A percentile compares a stretch with the other conserved stretches of the same genome.
These are phyloP conservation scores for Penicillium sumatraense DNA, from an alignment of 2,329 filamentous ascomycete genomes.

Conservation along the genomic window DNA sequence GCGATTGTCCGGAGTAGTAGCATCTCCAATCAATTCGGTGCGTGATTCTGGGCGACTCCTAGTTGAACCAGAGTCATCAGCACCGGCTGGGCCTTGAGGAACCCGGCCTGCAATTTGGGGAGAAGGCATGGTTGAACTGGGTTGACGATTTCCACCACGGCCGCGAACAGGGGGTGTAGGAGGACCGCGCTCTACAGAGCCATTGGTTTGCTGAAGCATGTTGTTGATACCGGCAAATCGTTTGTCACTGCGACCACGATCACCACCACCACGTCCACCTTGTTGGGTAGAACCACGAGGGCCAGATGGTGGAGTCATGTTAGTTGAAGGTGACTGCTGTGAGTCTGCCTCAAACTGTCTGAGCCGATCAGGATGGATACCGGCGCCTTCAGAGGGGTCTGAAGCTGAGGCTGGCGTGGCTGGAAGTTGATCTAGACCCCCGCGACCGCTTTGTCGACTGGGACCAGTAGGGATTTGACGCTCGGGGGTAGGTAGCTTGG, in stretches of 20 bases:
- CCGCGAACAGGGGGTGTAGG: constrained; percentile 45
- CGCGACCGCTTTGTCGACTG: constrained; percentile 42
- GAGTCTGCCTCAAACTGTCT: constrained; percentile 44
- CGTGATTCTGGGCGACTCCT: constrained; percentile 36
- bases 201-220: constrained; percentile 50
- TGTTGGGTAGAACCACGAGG: constrained; percentile 46
- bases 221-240: constrained; percentile 53
- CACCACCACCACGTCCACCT: constrained; percentile 42
- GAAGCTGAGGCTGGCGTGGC: constrained; percentile 35
- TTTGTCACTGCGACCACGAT: constrained; percentile 50
- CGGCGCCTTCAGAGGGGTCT: constrained; percentile 43
- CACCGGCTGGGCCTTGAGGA: constrained; percentile 33
- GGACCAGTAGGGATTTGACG: constrained; percentile 52
- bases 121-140: constrained; percentile 36
- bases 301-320: constrained; percentile 44
- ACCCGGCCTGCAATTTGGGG: constrained; percentile 36
- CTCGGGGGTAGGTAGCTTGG: constrained; percentile 34
- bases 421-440: constrained; percentile 36
- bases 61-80: constrained; percentile 35
- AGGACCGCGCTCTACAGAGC: constrained; percentile 36
- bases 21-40: constrained; percentile 41
- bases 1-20: constrained; percentile 35
- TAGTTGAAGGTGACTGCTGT: constrained; percentile 30
- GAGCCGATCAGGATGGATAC: constrained; percentile 61
- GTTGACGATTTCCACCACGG: constrained; percentile 43